phyloP scores from a whole-genome alignment of 805 yeast species.

The Barnettozyma botsteinii region DNA sequence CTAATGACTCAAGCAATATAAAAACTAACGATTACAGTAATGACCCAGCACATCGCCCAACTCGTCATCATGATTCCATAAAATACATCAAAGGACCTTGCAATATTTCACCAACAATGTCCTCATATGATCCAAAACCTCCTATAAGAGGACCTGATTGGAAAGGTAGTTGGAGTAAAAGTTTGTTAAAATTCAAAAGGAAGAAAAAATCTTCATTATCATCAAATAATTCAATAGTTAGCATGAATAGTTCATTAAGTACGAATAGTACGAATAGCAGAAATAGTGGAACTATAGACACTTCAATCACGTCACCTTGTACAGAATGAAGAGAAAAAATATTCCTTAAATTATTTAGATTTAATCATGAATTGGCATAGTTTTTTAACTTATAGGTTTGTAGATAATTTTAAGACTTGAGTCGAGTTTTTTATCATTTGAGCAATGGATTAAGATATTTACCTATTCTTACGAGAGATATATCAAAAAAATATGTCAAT shows the following conservation, averaged over 20 bases:
- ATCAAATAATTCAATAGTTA: neutral
- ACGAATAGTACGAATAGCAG: neutral
- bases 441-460: too few relatives aligned
- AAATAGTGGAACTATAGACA: neutral
- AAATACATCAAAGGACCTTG: conserved; percentile 16
- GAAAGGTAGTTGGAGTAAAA: conserved; percentile 9
- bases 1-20: neutral
- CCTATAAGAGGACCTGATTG: conserved; percentile 4
- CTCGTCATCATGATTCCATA: conserved; percentile 2
- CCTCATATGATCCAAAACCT: conserved; percentile 14
- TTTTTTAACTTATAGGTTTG: too few relatives aligned
- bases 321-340: too few relatives aligned
- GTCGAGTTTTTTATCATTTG: too few relatives aligned
- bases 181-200: conserved; percentile 7
- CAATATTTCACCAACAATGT: conserved; percentile 12
- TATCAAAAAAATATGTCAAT: too few relatives aligned
- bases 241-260: neutral
- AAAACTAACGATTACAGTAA: neutral
- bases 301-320: neutral
- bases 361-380: too few relatives aligned
- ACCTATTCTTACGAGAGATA: too few relatives aligned
- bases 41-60: neutral
- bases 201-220: conserved; percentile 5
- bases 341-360: too few relatives aligned
- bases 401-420: too few relatives aligned